phyloP scores from a whole-genome alignment of 1,284 basidiomycete species.

The Uromyces viciae-fabae region DNA sequence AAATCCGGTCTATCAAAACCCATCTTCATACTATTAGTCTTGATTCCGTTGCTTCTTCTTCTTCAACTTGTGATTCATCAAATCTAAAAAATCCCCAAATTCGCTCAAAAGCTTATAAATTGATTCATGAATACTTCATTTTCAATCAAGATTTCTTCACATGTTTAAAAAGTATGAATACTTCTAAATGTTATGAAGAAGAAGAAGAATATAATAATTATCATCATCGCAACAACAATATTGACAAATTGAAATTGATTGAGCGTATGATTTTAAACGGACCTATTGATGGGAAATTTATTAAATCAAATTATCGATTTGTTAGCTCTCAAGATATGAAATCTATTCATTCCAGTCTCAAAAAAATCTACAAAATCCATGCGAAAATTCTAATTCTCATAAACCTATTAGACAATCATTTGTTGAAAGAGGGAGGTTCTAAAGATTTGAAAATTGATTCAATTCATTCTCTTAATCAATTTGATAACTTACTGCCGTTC shows the following conservation, averaged over 20 bases:
- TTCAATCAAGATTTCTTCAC: constrained; percentile 5
- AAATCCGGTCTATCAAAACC: constrained; percentile 1
- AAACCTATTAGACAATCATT: too few relatives aligned
- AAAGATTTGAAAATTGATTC: too few relatives aligned
- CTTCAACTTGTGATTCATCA: neutral
- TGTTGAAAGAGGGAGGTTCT: too few relatives aligned
- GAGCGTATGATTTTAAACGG: constrained; percentile 38
- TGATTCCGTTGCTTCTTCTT: neutral
- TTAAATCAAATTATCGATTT: constrained; percentile 9
- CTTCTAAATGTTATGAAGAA: too few relatives aligned
- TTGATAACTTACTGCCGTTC: neutral
- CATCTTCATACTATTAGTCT: neutral
- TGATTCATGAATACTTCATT: neutral
- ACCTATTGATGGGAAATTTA: constrained; percentile 31
- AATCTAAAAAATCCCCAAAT: neutral
- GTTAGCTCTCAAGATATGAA: constrained; percentile 23
- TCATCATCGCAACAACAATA: neutral
- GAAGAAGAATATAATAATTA: too few relatives aligned
- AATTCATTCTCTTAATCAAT: too few relatives aligned
- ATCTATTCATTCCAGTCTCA: constrained; percentile 29
- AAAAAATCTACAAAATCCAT: constrained; percentile 23
- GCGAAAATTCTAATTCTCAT: neutral
- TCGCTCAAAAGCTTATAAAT: neutral
- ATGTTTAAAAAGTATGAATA: neutral
- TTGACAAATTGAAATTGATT: neutral